These are phyloP conservation scores for Penicillium sumatraense DNA, from an alignment of 2,329 filamentous ascomycete genomes.

Conservation along the genomic window DNA sequence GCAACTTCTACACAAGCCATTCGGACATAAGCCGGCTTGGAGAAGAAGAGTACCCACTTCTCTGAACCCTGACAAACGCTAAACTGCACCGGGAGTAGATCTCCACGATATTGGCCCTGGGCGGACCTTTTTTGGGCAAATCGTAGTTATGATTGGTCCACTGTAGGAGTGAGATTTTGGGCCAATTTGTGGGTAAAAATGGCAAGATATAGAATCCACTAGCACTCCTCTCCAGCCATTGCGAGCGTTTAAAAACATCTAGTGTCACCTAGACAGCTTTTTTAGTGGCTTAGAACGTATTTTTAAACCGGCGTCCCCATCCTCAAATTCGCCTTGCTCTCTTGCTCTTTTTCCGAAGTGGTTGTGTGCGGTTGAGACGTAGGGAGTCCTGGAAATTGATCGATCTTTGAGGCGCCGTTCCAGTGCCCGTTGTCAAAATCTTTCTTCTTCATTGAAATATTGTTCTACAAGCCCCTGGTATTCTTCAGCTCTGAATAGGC, in stretches of 20 bases:
- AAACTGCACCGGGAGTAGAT: neutral
- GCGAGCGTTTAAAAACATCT: neutral
- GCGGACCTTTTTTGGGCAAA: neutral
- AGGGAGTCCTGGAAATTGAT: neutral
- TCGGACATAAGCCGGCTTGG: neutral
- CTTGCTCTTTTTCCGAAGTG: neutral
- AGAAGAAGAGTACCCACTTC: neutral
- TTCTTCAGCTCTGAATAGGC: neutral
- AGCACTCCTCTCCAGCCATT: neutral
- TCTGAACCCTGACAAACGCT: neutral
- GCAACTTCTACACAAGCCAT: neutral
- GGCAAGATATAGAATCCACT: neutral
- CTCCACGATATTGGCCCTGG: neutral
- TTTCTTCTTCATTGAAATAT: neutral
- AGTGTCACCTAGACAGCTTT: neutral
- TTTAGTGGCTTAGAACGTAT: conserved; percentile 1
- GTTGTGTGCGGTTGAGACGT: neutral
- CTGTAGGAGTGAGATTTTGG: neutral
- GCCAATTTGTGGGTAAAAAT: neutral
- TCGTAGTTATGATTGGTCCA: neutral
- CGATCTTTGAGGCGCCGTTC: neutral
- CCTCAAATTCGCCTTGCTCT: neutral
- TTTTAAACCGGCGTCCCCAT: neutral
- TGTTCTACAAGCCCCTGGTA: neutral
- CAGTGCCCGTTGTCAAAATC: neutral